phyloP scores from a whole-genome alignment of 108 stramenopile species.

The Nannochloropsis oceanica region DNA sequence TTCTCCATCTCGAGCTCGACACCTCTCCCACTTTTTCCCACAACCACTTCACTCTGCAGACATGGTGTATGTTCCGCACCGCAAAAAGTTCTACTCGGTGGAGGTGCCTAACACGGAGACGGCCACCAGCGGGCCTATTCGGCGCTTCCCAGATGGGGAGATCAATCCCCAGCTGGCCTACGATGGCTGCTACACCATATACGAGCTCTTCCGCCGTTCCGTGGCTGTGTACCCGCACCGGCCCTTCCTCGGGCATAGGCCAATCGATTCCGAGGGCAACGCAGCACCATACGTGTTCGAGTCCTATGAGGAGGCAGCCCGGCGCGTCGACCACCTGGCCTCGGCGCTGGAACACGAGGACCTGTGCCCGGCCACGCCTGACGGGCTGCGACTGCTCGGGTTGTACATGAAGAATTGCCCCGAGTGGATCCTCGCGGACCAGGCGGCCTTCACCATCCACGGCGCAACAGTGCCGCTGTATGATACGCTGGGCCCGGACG shows the following conservation, averaged over 20 bases:
- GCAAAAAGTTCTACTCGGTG: not conserved
- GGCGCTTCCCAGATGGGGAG: constrained; percentile 12
- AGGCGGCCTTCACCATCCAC: constrained; percentile 42
- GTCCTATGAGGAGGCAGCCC: constrained; percentile 29
- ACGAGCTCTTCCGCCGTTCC: constrained; percentile 23
- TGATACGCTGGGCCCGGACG: constrained; percentile 80
- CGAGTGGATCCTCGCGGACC: constrained; percentile 84
- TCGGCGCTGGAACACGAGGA: constrained; percentile 28
- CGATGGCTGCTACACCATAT: constrained; percentile 13
- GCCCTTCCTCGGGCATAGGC: constrained; percentile 27
- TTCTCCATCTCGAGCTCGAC: too few species aligned
- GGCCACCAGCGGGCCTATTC: constrained; percentile 6
- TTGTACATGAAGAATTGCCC: constrained; percentile 82
- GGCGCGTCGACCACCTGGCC: constrained; percentile 26
- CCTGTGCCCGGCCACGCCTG: constrained; percentile 33
- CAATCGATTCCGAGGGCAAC: constrained; percentile 14
- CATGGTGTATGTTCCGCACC: not conserved
- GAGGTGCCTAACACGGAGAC: constrained; percentile 23
- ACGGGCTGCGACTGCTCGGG: constrained; percentile 41
- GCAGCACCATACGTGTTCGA: constrained; percentile 25
- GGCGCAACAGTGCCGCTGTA: constrained; percentile 79
- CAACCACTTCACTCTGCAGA: too few species aligned
- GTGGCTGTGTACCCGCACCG: constrained; percentile 15
- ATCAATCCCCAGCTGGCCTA: constrained; percentile 7
- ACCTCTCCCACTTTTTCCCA: too few species aligned